Conservation (phyloP, 768 basidiomycete species). For the Trametes cubensis region DNA sequence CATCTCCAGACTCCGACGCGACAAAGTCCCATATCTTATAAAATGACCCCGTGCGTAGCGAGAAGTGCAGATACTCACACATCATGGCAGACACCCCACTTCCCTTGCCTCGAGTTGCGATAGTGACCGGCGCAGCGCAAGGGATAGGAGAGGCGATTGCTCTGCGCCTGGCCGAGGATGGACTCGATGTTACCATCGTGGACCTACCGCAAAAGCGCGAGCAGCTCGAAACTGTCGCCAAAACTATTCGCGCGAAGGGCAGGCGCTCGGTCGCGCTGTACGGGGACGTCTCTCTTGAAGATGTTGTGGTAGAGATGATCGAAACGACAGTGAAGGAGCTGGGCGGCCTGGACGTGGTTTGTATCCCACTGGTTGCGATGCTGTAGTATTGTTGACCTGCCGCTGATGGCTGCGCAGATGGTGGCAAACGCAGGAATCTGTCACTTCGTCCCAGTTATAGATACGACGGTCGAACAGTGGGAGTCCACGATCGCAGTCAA, state of each 20-base stretch:
- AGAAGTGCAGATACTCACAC: too few relatives aligned
- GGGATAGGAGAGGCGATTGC: conserved; percentile 35
- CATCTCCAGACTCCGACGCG: too few relatives aligned
- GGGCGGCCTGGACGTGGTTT: conserved; percentile 50
- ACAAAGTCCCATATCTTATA: too few relatives aligned
- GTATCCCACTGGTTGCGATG: conserved; percentile 19
- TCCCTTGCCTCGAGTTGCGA: conserved; percentile 21
- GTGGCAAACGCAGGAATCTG: conserved; percentile 34
- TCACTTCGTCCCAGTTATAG: conserved; percentile 16
- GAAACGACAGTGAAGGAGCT: conserved; percentile 31
- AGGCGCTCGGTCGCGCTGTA: conserved; percentile 31
- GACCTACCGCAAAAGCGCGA: conserved; percentile 25
- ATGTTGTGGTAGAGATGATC: conserved; percentile 46
- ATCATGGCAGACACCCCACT: neutral
- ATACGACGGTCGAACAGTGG: conserved; percentile 33
- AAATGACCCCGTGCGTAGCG: too few relatives aligned
- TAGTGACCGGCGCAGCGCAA: conserved; percentile 35
- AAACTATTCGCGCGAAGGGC: conserved; percentile 27
- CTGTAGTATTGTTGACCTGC: neutral
- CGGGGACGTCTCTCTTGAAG: conserved; percentile 47
- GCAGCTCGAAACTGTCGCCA: conserved; percentile 19
- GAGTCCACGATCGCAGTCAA: conserved; percentile 42
- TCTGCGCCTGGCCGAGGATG: conserved; percentile 33
- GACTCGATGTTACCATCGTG: conserved; percentile 27
- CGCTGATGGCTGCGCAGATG: conserved; percentile 24